Base-by-base conservation (phyloP, 805 yeast species). In the Myxozyma melibiosi region DNA sequence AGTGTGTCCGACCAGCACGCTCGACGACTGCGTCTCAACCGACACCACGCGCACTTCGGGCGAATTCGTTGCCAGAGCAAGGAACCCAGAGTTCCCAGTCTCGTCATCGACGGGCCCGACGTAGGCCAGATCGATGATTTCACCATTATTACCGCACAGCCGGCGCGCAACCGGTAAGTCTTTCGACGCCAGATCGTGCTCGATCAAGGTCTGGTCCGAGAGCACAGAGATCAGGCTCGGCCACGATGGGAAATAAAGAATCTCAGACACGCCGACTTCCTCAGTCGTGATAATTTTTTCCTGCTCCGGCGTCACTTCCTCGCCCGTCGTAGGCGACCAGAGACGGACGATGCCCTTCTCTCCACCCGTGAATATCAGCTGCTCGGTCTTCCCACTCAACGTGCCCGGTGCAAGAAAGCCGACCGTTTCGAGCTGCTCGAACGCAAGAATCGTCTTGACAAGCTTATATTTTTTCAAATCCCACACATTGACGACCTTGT, bases 81-180 rank as follows among this genome's bases (percentile, higher is more conserved):
- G 70, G 35, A 78, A 73, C 24, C 27, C 22, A 13, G 56, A 46
- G 13, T 31, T 34, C 11, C 60, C 60, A 13, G 71, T 59, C 14
- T 57, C 45, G 31, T 62, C 66, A n/a, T n/a, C 50, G 24, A 76
- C 68, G 6, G 89, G 88, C 0, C 94, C 94, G 31, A 84, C 85
- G 67, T 84, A 86, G 64, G 83, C 81, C 75, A 90, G 79, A 69
- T 92, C 98, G 2, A 97, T 96, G 66, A 94, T 84, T 25, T 94
- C 92, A 55, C 97, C 98, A 73, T 92, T 96, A 71, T 90, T 90
- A 65, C 97, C 97, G 0, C 97, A 94, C 65, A 90, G 77, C 40
- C 82, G 78, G 53, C 84, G 76, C 6, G 71, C 66, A 1, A 80
- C 68, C 18, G 79, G 77, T n/a, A 70, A 68, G 14, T 73, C 62